Evolutionary conservation across 495 filamentous ascomycete species (phyloP), one percentile per base, ranked within the genome.

Genomic region (Aspergillus sparsus): DNA sequence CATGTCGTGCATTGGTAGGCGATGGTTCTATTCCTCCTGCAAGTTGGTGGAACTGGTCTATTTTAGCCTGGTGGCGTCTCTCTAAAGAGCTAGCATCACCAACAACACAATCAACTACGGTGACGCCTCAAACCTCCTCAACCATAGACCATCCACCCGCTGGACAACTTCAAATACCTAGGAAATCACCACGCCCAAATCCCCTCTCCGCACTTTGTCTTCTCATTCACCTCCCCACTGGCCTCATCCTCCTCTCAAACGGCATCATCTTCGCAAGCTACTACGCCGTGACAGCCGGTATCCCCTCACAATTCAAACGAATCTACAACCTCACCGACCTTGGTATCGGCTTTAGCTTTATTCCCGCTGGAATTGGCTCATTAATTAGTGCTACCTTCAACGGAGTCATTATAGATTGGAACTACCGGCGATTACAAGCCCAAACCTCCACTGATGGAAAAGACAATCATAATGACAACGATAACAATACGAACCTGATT

Each of bases 371-470:
- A 0, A 16, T 72, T 0, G 75, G 93, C 45, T 92, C 91, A 34
- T 82, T 96, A 4, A 8, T 67, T 31, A 66, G 92, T 88, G 68
- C 90, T 83, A 65, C 88, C 88, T 65, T 90, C 62, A 91, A 93
- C 74, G 93, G 92, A 58, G 85, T 91, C 69, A 45, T 81, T 2
- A 65, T 84, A 2, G 80, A 83, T 58, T 79, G 77, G 74, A 79
- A 82, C 52, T 82, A 77, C 56, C 67, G 74, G 10, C 72, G 74
- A 12, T 58, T 69, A 31, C 68, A 33, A 27, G 12, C 21, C 7
- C 39, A 15, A 13, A 11, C 15, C 9, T 5, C 39, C 13, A 41
- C 37, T 10, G 37, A 13, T 41, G 13, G 37, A 7, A 10, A 41
- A n/a, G 37, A 8, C 37, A 41, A 1, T 8, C 37, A 66, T 37